Evolutionary conservation across 805 yeast species (phyloP).

Genomic region (Suhomyces tanzawaensis): DNA sequence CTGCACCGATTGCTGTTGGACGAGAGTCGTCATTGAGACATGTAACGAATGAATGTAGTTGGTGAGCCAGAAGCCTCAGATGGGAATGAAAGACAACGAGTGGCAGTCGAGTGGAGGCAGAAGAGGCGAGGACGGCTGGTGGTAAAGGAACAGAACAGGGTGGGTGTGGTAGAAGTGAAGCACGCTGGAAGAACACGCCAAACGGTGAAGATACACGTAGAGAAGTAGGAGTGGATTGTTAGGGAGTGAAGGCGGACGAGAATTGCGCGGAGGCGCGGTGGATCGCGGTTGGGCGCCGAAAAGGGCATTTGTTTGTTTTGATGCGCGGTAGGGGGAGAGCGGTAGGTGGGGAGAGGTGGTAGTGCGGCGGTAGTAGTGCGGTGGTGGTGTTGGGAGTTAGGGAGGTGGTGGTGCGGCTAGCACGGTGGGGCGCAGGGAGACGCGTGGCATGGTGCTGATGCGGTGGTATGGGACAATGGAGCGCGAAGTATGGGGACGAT

Average conservation of each 20-base stretch:
- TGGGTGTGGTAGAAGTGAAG: background rate
- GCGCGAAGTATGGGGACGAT: background rate
- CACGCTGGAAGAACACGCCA: background rate
- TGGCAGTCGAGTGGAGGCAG: background rate
- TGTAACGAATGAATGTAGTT: constrained; percentile 6
- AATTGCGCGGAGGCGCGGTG: background rate
- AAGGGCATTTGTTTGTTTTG: background rate
- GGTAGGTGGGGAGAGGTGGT: background rate
- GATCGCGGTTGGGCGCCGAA: background rate
- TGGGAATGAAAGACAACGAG: background rate
- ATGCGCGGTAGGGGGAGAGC: background rate
- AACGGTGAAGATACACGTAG: background rate
- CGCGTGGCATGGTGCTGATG: background rate
- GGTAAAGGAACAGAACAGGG: background rate
- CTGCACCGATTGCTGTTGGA: constrained; percentile 22
- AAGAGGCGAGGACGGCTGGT: background rate
- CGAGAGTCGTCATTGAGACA: constrained; percentile 22
- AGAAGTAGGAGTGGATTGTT: background rate
- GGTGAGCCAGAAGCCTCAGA: background rate
- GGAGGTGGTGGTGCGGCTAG: no score
- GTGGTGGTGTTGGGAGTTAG: no score
- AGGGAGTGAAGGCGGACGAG: background rate
- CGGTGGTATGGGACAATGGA: no score
- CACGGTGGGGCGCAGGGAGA: background rate
- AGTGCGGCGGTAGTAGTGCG: no score